A percentile compares a stretch with the other conserved stretches of the same genome.
phyloP scores from a whole-genome alignment of 768 basidiomycete species.

The Fomitopsis serialis region DNA sequence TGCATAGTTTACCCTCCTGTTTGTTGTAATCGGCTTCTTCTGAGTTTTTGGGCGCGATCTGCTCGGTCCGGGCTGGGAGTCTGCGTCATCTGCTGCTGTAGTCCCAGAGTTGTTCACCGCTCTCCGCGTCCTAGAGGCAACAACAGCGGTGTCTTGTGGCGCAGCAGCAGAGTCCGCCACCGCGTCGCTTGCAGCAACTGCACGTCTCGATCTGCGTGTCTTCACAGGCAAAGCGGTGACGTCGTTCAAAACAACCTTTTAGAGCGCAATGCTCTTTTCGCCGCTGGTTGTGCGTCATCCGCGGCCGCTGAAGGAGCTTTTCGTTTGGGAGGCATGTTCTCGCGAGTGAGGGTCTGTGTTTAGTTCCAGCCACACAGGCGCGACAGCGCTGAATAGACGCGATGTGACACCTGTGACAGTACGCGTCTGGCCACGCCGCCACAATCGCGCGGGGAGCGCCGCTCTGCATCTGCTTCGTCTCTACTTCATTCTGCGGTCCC shows the following conservation, averaged over 20 bases:
- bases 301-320: constrained; percentile 15
- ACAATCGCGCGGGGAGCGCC: too few species aligned
- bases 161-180: background rate
- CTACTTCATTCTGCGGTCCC: too few species aligned
- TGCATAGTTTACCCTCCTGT: background rate
- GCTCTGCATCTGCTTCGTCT: too few species aligned
- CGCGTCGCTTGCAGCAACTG: background rate
- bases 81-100: background rate
- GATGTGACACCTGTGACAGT: too few species aligned
- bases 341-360: background rate
- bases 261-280: constrained; percentile 16
- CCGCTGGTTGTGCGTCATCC: constrained; percentile 11
- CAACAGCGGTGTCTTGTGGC: background rate
- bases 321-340: constrained; percentile 27
- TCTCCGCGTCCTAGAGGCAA: too few species aligned
- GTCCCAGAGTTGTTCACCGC: background rate
- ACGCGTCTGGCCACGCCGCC: too few species aligned
- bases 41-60: background rate
- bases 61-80: background rate
- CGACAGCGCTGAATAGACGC: too few species aligned
- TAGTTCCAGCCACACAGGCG: background rate
- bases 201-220: background rate
- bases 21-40: background rate
- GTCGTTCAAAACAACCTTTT: background rate
- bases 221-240: background rate